Percentiles rank a stretch among this genome's conserved stretches.
These are phyloP conservation scores for Solanum pimpinellifolium DNA, from an alignment of 257 asterid genomes.

Conservation along the genomic window DNA sequence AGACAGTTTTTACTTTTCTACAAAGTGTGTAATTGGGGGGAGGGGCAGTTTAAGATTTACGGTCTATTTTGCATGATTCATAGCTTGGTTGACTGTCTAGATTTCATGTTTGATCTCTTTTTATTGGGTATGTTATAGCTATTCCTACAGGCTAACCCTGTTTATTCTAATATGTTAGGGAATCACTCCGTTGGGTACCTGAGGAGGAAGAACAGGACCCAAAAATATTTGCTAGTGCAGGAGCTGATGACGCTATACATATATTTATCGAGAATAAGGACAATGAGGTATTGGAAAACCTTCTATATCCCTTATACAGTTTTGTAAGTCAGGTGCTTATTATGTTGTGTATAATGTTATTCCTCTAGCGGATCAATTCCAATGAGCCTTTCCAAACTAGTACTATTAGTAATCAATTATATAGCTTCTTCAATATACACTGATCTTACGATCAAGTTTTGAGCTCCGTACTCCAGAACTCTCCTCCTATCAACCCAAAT, in stretches of 20 bases:
- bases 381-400: background rate
- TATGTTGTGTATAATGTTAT: background rate
- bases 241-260: constrained; percentile 86
- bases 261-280: constrained; percentile 57
- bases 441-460: background rate
- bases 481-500: background rate
- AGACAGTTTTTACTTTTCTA: background rate
- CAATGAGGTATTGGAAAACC: constrained; percentile 31
- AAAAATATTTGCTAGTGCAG: constrained; percentile 62
- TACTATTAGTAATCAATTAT: background rate
- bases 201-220: background rate
- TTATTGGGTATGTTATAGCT: background rate
- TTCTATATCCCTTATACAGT: background rate
- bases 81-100: background rate
- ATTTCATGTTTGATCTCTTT: background rate
- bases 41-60: background rate
- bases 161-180: constrained; percentile 36
- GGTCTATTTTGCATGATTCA: background rate
- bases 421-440: background rate
- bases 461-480: background rate
- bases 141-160: background rate
- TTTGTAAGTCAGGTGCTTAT: background rate
- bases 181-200: background rate
- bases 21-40: background rate
- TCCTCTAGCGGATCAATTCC: background rate